These are phyloP conservation scores for Jatropha curcas DNA, from an alignment of 345 rosid genomes.

Conservation along the genomic window DNA sequence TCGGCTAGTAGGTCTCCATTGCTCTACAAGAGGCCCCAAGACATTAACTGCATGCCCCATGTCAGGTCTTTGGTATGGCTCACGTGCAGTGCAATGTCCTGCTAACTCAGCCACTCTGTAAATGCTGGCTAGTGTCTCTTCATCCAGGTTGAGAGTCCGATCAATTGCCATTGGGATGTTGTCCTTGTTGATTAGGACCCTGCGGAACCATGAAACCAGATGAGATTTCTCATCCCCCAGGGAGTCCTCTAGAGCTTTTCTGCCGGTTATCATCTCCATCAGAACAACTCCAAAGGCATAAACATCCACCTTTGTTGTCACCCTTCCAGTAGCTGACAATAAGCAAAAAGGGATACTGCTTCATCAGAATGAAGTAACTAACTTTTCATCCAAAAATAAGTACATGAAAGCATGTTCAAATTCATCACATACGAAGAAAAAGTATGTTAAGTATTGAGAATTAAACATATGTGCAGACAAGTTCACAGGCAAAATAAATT, in stretches of 20 bases:
- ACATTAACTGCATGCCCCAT: constrained; percentile 38
- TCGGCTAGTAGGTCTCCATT: constrained; percentile 73
- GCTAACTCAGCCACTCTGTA: constrained; percentile 28
- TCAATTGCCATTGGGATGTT: constrained; percentile 21
- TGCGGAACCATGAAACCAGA: constrained; percentile 31
- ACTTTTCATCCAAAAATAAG: not conserved
- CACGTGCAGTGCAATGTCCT: constrained; percentile 30
- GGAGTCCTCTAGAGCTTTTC: constrained; percentile 27
- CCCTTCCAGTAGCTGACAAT: constrained; percentile 33
- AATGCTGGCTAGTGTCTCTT: constrained; percentile 25
- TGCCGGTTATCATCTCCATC: constrained; percentile 32
- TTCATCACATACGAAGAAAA: not conserved
- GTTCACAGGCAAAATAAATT: not conserved
- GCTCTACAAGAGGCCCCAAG: constrained; percentile 47
- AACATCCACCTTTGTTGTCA: constrained; percentile 33
- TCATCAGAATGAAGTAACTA: not conserved
- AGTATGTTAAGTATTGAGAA: not conserved
- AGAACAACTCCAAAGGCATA: constrained; percentile 30
- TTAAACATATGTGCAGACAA: not conserved
- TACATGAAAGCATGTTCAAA: not conserved
- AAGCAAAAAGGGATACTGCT: not conserved
- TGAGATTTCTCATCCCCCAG: constrained; percentile 24
- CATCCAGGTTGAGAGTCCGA: constrained; percentile 17
- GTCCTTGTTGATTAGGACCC: constrained; percentile 24
- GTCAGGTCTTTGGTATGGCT: constrained; percentile 30